phyloP scores from a whole-genome alignment of 139 green algal species.

The Asterochloris sp. region DNA sequence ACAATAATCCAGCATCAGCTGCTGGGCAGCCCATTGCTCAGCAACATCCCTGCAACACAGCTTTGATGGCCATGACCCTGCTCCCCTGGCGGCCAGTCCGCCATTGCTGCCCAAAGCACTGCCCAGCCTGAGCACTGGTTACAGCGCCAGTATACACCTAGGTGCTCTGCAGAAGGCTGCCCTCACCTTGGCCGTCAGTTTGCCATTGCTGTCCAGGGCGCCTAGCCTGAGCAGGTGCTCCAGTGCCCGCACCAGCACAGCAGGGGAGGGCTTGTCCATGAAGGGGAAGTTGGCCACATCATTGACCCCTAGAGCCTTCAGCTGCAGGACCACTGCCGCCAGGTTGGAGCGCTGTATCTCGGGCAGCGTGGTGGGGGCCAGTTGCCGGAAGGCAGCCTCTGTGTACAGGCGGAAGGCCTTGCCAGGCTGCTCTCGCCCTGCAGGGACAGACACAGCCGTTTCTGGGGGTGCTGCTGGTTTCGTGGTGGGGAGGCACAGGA shows the following conservation, averaged over 20 bases:
- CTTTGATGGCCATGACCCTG: no score
- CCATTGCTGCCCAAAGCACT: no score
- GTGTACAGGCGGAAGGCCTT: constrained; percentile 92
- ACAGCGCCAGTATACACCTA: no score
- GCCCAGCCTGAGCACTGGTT: no score
- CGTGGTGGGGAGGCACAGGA: no score
- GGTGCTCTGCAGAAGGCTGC: no score
- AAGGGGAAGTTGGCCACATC: constrained; percentile 91
- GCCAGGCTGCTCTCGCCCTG: constrained; percentile 79
- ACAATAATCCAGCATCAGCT: no score
- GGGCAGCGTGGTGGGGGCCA: constrained; percentile 60
- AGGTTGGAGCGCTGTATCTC: constrained; percentile 77
- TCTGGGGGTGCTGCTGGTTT: no score
- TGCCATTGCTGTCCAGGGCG: constrained; percentile 62
- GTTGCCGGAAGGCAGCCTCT: constrained; percentile 62
- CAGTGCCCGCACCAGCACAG: constrained; percentile 74
- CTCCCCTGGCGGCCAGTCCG: no score
- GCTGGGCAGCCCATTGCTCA: no score
- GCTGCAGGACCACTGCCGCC: constrained; percentile 63
- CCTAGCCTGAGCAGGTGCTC: constrained; percentile 79
- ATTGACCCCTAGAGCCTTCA: constrained; percentile 84
- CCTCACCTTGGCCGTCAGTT: background rate
- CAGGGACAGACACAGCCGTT: background rate
- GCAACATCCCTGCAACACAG: no score
- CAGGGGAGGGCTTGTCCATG: constrained; percentile 76